Percentiles rank a stretch among this genome's conserved stretches.
Conservation (phyloP, 176 grass and related monocot species). For the Eleusine indica region DNA sequence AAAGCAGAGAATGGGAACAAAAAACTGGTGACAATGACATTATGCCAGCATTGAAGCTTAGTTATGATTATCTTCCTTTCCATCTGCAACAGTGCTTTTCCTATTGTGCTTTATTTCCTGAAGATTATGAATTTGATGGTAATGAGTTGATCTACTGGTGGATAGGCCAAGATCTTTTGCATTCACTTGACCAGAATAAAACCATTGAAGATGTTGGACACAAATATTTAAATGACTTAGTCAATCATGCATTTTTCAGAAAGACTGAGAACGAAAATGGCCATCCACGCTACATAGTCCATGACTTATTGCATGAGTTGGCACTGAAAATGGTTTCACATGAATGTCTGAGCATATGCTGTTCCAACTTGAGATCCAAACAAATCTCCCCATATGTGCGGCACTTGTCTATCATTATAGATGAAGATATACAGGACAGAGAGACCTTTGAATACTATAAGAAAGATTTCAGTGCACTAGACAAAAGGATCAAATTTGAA, state of each 20-base stretch:
- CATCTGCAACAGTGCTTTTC: neutral
- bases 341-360: neutral
- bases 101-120: neutral
- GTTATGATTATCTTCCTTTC: neutral
- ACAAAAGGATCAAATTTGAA: neutral
- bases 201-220: neutral
- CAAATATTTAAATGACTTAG: neutral
- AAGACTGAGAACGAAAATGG: neutral
- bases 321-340: neutral
- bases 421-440: neutral
- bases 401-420: neutral
- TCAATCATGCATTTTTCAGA: neutral
- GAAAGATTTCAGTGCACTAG: neutral
- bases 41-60: neutral
- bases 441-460: neutral
- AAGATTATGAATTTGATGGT: neutral
- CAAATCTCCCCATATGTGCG: neutral
- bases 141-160: neutral
- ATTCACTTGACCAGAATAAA: neutral
- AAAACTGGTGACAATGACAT: neutral
- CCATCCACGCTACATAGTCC: neutral
- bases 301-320: neutral
- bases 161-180: neutral
- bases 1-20: neutral
- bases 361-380: neutral